Evolutionary conservation across 106 monocot genomes (phyloP), one percentile per base, ranked within the genome.

Genomic region (Allium fistulosum): DNA sequence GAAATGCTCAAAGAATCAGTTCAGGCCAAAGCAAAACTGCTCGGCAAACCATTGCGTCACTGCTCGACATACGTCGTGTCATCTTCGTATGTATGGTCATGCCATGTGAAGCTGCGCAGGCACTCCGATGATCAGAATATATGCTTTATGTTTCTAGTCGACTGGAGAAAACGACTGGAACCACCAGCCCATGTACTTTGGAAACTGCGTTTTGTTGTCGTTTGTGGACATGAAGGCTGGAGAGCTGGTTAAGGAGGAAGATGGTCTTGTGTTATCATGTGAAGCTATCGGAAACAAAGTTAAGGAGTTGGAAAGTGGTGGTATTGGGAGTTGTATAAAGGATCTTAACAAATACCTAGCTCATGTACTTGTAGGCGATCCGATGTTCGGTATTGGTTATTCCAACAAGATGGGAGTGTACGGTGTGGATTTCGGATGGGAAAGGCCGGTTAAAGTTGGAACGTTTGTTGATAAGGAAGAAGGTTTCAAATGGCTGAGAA

Each of bases 391-490:
- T 0, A 75, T 75, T 0, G 79, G 79, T 3, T 75, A 75, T 2
- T 83, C 83, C 18, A 60, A 75, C 17, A 76, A 48, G 71, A 72
- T 79, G 3, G 49, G 72, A 46, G 79, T 83, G 27, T 83, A 79
- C 51, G 83, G 76, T 7, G 50, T 59, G 3, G 83, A 79, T 22
- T 83, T 83, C 17, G 83, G 83, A 11, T 83, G 75, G 75, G 83
- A 75, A 11, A 72, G 56, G 72, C 83, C 79, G 68, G 46, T 3
- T 61, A 83, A 75, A 75, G 75, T 73, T 47, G 83, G 78, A 58
- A 55, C 76, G 47, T 48, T 63, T 14, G 72, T 79, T 7, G 53
- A 76, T 8, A 22, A 16, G 26, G 13, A 58, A 16, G 69, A 65
- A 1, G 77, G 79, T 15, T 56, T 8, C 37, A 18, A 1, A 47